phyloP scores from a whole-genome alignment of 306 rosid species.

The Sophora flavescens region DNA sequence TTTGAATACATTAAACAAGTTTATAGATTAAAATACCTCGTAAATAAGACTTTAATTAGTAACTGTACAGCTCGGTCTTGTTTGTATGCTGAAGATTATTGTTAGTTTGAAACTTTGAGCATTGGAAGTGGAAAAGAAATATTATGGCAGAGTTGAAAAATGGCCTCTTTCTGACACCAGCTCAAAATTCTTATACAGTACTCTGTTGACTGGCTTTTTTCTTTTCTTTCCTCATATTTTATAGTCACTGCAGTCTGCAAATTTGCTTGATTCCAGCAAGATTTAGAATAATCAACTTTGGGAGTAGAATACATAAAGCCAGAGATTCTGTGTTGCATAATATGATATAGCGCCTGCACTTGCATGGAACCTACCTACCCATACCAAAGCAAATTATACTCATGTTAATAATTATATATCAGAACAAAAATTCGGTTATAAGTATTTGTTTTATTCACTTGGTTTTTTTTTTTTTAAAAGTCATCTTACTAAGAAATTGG shows the following conservation, averaged over 20 bases:
- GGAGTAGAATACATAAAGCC: not conserved
- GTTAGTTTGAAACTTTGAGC: conserved; percentile 30
- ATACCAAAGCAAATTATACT: too few species aligned
- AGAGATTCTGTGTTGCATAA: conserved; percentile 1
- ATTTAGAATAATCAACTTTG: conserved; percentile 12
- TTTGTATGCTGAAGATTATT: not conserved
- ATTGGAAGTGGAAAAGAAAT: conserved; percentile 28
- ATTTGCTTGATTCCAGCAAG: conserved; percentile 39
- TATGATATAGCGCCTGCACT: not conserved
- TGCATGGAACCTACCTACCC: conserved; percentile 6
- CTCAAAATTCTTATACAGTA: not conserved
- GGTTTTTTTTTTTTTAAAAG: too few species aligned
- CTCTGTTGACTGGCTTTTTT: conserved; percentile 24
- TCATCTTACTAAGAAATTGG: not conserved
- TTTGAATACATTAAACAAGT: not conserved
- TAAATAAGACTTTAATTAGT: conserved; percentile 4
- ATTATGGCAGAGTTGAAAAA: conserved; percentile 33
- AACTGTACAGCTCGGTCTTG: conserved; percentile 7
- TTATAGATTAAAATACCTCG: not conserved
- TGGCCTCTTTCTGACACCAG: conserved; percentile 31
- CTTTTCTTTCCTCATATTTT: not conserved
- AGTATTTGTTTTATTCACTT: not conserved
- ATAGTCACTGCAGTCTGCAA: not conserved
- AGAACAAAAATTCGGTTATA: not conserved
- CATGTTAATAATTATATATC: not conserved